Conservation (phyloP, 805 yeast genomes). For the Kodamaea hsintzibuensis region DNA sequence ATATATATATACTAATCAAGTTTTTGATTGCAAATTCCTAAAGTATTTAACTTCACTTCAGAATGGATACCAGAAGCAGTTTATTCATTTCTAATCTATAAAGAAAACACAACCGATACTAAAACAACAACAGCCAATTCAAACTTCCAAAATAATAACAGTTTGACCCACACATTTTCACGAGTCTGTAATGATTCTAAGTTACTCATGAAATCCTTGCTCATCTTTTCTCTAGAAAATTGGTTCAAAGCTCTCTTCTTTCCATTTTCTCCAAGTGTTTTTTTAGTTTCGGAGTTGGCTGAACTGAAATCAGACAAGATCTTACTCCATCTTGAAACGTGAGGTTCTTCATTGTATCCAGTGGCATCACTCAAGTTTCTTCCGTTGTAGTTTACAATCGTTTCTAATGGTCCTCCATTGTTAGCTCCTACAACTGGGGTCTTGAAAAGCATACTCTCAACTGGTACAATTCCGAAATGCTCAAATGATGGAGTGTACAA, state of each 20-base stretch:
- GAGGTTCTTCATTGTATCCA: constrained; percentile 59
- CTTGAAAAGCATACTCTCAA: constrained; percentile 87
- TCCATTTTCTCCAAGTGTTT: constrained; percentile 36
- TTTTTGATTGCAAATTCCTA: neutral
- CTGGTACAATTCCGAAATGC: constrained; percentile 97
- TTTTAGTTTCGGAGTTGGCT: constrained; percentile 18
- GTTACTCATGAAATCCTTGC: constrained; percentile 27
- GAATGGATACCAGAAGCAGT: no score
- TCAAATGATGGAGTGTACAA: constrained; percentile 89
- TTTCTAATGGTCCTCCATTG: constrained; percentile 92
- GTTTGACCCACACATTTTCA: constrained; percentile 3
- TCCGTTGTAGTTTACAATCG: constrained; percentile 45
- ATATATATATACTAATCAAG: no score
- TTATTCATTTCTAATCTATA: no score
- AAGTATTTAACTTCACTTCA: neutral
- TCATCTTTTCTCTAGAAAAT: constrained; percentile 51
- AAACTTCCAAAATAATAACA: constrained; percentile 12
- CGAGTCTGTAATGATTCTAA: constrained; percentile 2
- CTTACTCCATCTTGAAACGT: constrained; percentile 54
- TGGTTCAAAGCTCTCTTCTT: constrained; percentile 33
- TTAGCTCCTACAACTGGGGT: constrained; percentile 84
- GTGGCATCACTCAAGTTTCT: constrained; percentile 45
- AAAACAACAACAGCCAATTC: constrained; percentile 8
- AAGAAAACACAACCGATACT: neutral
- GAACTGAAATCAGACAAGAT: constrained; percentile 44